Evolutionary conservation across 2,329 filamentous ascomycete genomes (phyloP).

Genomic region (Trichoderma guizhouense): DNA sequence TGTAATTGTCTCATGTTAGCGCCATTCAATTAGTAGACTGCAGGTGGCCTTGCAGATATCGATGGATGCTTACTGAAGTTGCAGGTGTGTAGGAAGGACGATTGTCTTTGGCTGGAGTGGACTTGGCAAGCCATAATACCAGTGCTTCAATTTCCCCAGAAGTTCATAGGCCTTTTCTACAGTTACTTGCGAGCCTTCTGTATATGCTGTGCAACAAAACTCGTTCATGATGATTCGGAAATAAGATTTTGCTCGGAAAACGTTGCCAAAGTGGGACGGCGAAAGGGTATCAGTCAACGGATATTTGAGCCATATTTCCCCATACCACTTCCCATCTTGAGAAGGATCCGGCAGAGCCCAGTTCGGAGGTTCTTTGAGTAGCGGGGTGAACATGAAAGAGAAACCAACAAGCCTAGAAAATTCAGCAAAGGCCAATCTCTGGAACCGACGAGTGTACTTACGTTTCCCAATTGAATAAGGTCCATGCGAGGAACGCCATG

Average conservation of each 20-base stretch:
- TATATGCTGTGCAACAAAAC: background rate
- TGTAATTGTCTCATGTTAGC: background rate
- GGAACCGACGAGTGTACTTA: background rate
- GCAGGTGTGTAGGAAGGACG: background rate
- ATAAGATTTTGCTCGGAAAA: background rate
- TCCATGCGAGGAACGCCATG: slow-evolving; percentile 11
- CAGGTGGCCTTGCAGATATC: background rate
- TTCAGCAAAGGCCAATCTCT: background rate
- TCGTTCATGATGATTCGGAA: background rate
- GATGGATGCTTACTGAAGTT: background rate
- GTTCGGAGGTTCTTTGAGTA: background rate
- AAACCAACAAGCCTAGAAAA: background rate
- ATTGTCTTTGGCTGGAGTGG: background rate
- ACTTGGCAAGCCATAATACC: background rate
- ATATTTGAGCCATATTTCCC: slow-evolving; percentile 9
- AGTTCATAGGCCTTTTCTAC: background rate
- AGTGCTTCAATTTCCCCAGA: background rate
- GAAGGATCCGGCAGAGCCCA: background rate
- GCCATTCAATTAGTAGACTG: background rate
- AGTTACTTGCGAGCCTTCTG: background rate
- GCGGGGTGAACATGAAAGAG: background rate
- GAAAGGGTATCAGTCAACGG: background rate
- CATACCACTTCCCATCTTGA: background rate
- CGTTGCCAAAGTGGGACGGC: background rate
- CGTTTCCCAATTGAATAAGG: slow-evolving; percentile 11